phyloP scores from a whole-genome alignment of 2,329 filamentous ascomycete genomes.

The Exophiala sp. region DNA sequence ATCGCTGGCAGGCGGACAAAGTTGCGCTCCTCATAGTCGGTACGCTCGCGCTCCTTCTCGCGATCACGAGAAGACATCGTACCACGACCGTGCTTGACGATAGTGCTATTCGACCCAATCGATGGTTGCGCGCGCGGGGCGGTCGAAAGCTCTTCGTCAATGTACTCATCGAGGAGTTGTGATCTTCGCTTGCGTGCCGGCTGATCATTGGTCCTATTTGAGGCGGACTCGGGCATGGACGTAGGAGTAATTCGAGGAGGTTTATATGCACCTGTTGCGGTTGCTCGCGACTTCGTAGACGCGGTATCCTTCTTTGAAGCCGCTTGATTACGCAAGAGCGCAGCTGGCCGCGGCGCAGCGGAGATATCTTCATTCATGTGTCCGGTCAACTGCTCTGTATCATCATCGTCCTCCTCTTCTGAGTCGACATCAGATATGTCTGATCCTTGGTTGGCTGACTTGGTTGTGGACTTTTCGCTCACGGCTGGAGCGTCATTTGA shows the following conservation, averaged over 20 bases:
- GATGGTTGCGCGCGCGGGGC: conserved; percentile 82
- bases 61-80: conserved; percentile 74
- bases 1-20: conserved; percentile 81
- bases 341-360: conserved; percentile 13
- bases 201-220: conserved; percentile 59
- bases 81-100: conserved; percentile 72
- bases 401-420: conserved; percentile 42
- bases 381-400: conserved; percentile 55
- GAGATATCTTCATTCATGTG: conserved; percentile 49
- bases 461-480: conserved; percentile 31
- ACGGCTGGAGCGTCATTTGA: conserved; percentile 32
- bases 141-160: conserved; percentile 75
- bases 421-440: conserved; percentile 39
- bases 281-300: conserved; percentile 5
- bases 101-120: conserved; percentile 74
- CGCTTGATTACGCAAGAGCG: conserved; percentile 15
- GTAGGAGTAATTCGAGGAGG: conserved; percentile 86
- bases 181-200: conserved; percentile 62
- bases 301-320: neutral
- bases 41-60: conserved; percentile 71
- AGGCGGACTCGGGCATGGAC: conserved; percentile 62
- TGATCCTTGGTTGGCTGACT: conserved; percentile 34
- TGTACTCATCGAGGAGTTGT: conserved; percentile 85
- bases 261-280: conserved; percentile 67
- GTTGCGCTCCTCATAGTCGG: conserved; percentile 87